Base-by-base conservation (phyloP, 129 eudicot species). In the Calendula officinalis region DNA sequence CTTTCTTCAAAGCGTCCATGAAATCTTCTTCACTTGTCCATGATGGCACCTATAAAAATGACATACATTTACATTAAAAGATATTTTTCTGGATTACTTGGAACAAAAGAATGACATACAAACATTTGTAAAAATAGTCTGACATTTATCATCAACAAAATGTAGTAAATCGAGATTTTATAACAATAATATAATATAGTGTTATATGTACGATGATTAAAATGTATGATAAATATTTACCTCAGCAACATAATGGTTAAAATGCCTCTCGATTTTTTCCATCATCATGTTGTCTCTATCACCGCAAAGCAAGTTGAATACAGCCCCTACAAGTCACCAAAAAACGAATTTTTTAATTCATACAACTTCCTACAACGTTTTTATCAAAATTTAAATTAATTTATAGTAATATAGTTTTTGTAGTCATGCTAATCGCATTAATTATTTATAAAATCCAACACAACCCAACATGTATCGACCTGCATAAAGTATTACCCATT, bases 241-340 rank as follows among this genome's bases (percentile, higher is more conserved):
- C 97, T 89, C 86, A 3, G 77, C 38, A 12, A 81, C 80, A 56
- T 60, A 63, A 68, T 54, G 63, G 71, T 81, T 79, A 44, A 89
- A 89, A 61, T 89, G 81, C 49, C 66, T 60, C 76, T 89, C 97
- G 41, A 86, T 89, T 82, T 89, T 86, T 33, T 55, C 69, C 95
- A 89, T 86, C 12, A 89, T 11, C 82, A 59, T 45, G 33, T 64
- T 14, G 64, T 89, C 96, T 10, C 80, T 78, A 32, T 85, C 83
- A 49, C 53, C 56, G 61, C 77, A 78, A 35, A 89, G 75, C 74
- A 89, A 81, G 77, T 89, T 89, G 75, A 86, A 89, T 9, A 83
- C 84, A 64, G 97, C 91, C 35, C 91, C 97, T 89, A 3, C 4
- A 46, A 46, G 22, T 13, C 27, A 46, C 52, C 22, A 46, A 46